phyloP scores from a whole-genome alignment of 2,329 filamentous ascomycete species.

The Penicillium sp. region DNA sequence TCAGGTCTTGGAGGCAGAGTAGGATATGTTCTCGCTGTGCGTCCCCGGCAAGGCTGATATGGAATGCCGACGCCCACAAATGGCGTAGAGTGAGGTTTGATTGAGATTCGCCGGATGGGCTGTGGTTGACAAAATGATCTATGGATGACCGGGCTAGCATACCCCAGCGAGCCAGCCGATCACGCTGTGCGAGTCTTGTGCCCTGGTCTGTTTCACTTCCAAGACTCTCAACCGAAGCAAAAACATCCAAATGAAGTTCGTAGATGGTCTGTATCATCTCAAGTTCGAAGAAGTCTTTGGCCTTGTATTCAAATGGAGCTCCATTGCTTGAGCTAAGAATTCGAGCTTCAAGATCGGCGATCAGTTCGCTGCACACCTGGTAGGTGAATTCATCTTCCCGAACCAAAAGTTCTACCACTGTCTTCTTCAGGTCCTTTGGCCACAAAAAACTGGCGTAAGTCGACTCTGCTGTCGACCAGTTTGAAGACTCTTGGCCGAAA shows the following conservation, averaged over 20 bases:
- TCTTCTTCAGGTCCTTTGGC: conserved; percentile 57
- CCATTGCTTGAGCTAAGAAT: conserved; percentile 25
- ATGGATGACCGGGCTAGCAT: conserved; percentile 57
- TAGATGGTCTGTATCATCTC: conserved; percentile 62
- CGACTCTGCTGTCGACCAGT: conserved; percentile 36
- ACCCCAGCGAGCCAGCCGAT: conserved; percentile 62
- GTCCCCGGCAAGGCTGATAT: conserved; percentile 58
- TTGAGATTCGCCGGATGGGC: conserved; percentile 33
- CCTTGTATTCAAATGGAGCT: conserved; percentile 28
- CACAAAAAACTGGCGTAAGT: conserved; percentile 57
- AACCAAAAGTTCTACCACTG: conserved; percentile 54
- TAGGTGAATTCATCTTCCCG: conserved; percentile 57
- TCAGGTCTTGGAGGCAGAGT: conserved; percentile 63
- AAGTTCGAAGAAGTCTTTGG: conserved; percentile 40
- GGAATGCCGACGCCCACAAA: conserved; percentile 65
- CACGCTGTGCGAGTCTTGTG: conserved; percentile 55
- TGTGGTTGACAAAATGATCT: conserved; percentile 39
- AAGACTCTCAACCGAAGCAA: conserved; percentile 61
- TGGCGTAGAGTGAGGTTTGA: conserved; percentile 58
- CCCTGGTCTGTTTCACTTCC: conserved; percentile 56
- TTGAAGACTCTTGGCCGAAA: conserved; percentile 20
- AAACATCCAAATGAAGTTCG: conserved; percentile 67
- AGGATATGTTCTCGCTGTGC: conserved; percentile 60
- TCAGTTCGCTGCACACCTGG: conserved; percentile 38
- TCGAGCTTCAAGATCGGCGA: conserved; percentile 31